Base-by-base conservation (phyloP, 2,329 filamentous ascomycete genomes). In the Metarhizium guizhouense region DNA sequence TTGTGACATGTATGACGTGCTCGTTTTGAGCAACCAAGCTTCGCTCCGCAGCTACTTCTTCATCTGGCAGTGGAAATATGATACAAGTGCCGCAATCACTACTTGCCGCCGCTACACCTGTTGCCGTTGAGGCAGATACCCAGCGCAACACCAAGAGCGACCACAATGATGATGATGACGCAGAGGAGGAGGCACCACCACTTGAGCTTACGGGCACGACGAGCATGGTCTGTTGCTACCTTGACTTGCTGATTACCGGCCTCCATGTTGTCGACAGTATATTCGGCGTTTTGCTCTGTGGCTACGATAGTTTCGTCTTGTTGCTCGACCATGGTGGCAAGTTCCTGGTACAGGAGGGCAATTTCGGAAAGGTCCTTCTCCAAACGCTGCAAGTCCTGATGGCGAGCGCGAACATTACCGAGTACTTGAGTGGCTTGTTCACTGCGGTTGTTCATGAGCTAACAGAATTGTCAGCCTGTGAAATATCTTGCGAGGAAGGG, bases 371-470 rank as follows among this genome's bases (percentile, higher is more conserved):
- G 79, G 6, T 87, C 90, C 67, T 82, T 78, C 71, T 93, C 88
- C 63, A 94, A 93, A 70, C 83, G 83, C 73, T 89, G 82, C 60
- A 93, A 85, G 72, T 93, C 89, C 67, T 88, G 89, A 76, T 93
- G 89, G 55, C 89, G 87, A 42, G 87, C 88, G 61, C 87, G 86
- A 43, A 93, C 89, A 60, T 87, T 86, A 60, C 87, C 87, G 52
- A 93, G 83, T 7, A 90, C 83, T 16, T 85, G 84, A 52, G 79
- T 82, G 47, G 87, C 88, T 66, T 89, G 86, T 55, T 85, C 86
- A 48, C 82, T 83, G 61, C 86, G 86, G 76, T 90, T 91, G 63
- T 79, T 83, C 66, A 84, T 85, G 65, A 92, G 83, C 87, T 91
- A 38, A 40, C 32, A 10, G 30, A 36, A 30, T 51, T 18, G 25